Percentiles rank a stretch among this genome's conserved stretches.
Evolutionary conservation across 169 alveolate genomes (phyloP).

Genomic region (Cryptosporidium parvum): DNA sequence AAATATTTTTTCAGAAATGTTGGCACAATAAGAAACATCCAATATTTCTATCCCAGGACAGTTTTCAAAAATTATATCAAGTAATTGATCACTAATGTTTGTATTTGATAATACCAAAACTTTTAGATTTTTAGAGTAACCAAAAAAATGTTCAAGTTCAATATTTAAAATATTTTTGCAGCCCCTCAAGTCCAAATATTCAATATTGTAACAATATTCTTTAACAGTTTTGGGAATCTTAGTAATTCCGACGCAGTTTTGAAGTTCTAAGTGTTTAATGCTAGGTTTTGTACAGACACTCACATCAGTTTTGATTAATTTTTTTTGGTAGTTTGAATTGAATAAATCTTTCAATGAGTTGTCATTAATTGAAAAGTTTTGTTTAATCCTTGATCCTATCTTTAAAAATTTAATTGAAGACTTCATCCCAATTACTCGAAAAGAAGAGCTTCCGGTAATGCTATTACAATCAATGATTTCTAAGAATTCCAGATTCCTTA

Average conservation of each 20-base stretch:
- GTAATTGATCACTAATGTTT: background rate
- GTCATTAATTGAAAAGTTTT: slow-evolving; percentile 20
- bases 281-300: background rate
- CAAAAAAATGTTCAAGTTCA: slow-evolving; percentile 26
- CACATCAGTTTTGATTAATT: background rate
- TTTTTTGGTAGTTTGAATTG: background rate
- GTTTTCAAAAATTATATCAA: background rate
- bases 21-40: slow-evolving; percentile 32
- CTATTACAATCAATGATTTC: slow-evolving; percentile 49
- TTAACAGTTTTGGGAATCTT: slow-evolving; percentile 24
- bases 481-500: slow-evolving; percentile 33
- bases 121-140: slow-evolving; percentile 19
- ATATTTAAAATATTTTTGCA: slow-evolving; percentile 14
- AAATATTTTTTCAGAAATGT: slow-evolving; percentile 6
- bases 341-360: slow-evolving; percentile 11
- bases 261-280: slow-evolving; percentile 15
- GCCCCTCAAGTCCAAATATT: slow-evolving; percentile 53
- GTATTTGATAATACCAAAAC: slow-evolving; percentile 7
- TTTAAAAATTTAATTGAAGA: slow-evolving; percentile 36
- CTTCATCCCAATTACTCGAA: background rate
- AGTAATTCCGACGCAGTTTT: slow-evolving; percentile 11
- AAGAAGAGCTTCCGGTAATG: slow-evolving; percentile 20
- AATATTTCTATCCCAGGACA: slow-evolving; percentile 38
- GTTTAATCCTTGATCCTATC: slow-evolving; percentile 6
- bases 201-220: slow-evolving; percentile 6